A percentile compares a stretch with the other conserved stretches of the same genome.
Conservation (phyloP, 352 stramenopile genomes). For the Thraustochytrium striatum region DNA sequence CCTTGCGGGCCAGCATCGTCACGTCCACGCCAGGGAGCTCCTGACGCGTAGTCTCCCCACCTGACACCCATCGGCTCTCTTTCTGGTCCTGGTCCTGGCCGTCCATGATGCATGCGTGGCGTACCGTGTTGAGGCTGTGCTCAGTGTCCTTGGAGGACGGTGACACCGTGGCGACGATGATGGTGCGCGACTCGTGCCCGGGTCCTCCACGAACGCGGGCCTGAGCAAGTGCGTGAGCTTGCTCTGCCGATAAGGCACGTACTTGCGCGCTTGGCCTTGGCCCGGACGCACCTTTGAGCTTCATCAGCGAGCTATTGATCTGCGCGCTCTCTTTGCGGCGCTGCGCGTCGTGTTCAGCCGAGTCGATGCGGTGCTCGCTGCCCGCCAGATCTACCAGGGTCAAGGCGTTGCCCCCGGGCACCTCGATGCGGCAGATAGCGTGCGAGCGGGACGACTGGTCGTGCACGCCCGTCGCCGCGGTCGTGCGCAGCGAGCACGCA, state of each 20-base stretch:
- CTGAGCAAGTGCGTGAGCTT: no score
- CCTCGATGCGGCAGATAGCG: constrained; percentile 75
- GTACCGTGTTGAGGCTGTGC: constrained; percentile 69
- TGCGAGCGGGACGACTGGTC: constrained; percentile 79
- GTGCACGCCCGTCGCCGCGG: constrained; percentile 76
- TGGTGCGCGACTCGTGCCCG: constrained; percentile 61
- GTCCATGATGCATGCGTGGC: constrained; percentile 48
- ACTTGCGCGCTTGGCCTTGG: no score
- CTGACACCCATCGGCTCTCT: constrained; percentile 9
- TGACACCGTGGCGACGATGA: constrained; percentile 72
- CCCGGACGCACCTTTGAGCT: constrained; percentile 74
- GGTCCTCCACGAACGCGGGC: constrained; percentile 51
- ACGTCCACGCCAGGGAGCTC: constrained; percentile 19
- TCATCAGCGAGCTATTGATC: constrained; percentile 75
- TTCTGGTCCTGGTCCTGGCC: constrained; percentile 28
- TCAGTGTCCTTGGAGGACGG: constrained; percentile 67
- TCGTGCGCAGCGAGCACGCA: constrained; percentile 63
- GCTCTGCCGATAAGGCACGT: constrained; percentile 68
- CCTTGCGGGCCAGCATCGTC: constrained; percentile 7
- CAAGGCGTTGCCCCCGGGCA: constrained; percentile 58
- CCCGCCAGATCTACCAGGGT: constrained; percentile 77
- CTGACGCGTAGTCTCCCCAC: not conserved
- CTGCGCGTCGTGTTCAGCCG: constrained; percentile 68
- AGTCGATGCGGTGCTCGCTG: constrained; percentile 71
- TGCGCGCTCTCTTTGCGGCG: constrained; percentile 68